phyloP scores from a whole-genome alignment of 2,329 filamentous ascomycete genomes.

The Aspergillus ruber region DNA sequence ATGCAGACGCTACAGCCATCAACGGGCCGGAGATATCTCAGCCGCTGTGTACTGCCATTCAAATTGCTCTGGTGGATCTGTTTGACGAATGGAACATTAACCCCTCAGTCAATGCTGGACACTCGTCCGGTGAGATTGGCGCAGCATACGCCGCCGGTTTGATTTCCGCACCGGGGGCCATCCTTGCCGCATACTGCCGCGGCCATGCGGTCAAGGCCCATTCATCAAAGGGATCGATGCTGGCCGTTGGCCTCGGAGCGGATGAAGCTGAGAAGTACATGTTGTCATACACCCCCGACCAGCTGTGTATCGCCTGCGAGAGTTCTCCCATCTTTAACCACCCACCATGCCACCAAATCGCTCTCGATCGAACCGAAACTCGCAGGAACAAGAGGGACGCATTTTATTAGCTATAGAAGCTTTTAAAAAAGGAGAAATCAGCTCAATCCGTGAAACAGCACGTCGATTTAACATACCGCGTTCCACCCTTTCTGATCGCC shows the following conservation, averaged over 20 bases:
- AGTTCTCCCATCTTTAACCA: no score
- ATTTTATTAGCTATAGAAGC: no score
- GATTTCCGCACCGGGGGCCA: conserved; percentile 13
- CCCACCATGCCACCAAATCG: no score
- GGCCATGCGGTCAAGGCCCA: conserved; percentile 6
- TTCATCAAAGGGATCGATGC: conserved; percentile 17
- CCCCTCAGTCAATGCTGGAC: conserved; percentile 36
- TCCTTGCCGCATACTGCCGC: conserved; percentile 19
- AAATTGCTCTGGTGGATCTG: conserved; percentile 13
- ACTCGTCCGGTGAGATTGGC: conserved; percentile 46
- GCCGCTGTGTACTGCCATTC: conserved; percentile 12
- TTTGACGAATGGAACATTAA: conserved; percentile 21
- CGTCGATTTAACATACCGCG: no score
- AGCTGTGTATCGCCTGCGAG: background rate
- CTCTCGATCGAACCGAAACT: no score
- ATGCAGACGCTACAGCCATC: background rate
- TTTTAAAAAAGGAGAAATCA: no score
- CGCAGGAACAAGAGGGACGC: no score
- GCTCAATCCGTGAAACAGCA: no score
- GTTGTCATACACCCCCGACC: background rate
- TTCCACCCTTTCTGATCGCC: no score
- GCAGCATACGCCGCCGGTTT: conserved; percentile 26
- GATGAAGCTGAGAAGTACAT: background rate
- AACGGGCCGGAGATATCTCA: conserved; percentile 9
- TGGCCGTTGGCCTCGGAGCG: background rate